phyloP scores from a whole-genome alignment of 495 filamentous ascomycete species.

The Chaetomium cochliodes region DNA sequence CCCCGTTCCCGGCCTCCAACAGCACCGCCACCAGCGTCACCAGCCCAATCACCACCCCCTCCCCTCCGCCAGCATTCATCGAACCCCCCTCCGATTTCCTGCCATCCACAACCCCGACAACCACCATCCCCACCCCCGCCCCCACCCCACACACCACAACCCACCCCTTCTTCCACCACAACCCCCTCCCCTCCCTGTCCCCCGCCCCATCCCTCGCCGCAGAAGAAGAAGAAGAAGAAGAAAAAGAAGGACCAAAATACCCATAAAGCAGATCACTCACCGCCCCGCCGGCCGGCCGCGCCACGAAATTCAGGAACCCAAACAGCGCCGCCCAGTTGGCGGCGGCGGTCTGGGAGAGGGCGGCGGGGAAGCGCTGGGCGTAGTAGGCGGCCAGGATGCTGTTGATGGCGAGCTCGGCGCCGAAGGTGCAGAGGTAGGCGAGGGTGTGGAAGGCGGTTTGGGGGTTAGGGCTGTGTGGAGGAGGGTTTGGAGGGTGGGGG shows the following conservation, averaged over 20 bases:
- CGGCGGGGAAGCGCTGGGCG: conserved; percentile 66
- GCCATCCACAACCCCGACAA: conserved; percentile 66
- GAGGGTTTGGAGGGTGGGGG: conserved; percentile 62
- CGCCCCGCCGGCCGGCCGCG: conserved; percentile 71
- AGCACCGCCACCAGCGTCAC: conserved; percentile 73
- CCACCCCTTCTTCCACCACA: conserved; percentile 77
- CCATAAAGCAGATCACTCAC: conserved; percentile 69
- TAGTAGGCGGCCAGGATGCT: conserved; percentile 80
- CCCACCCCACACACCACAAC: conserved; percentile 61
- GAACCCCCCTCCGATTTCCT: conserved; percentile 62
- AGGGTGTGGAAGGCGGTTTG: conserved; percentile 66
- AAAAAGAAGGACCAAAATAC: conserved; percentile 3
- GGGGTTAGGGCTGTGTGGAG: conserved; percentile 48
- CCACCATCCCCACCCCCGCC: conserved; percentile 67
- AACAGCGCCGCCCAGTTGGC: conserved; percentile 88
- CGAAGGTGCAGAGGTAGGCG: conserved; percentile 82
- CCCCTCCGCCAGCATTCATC: conserved; percentile 53
- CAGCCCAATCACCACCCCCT: conserved; percentile 75
- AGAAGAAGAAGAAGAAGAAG: too few species aligned
- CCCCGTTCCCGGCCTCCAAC: conserved; percentile 79
- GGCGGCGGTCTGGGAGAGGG: conserved; percentile 69
- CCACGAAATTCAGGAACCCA: conserved; percentile 78
- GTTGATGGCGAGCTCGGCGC: conserved; percentile 82
- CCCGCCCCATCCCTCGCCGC: too few species aligned
- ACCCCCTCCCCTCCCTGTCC: conserved; percentile 39